Percentiles rank a stretch among this genome's conserved stretches.
phyloP scores from a whole-genome alignment of 139 green algal genomes.

The Chlamydomonas asymmetrica region DNA sequence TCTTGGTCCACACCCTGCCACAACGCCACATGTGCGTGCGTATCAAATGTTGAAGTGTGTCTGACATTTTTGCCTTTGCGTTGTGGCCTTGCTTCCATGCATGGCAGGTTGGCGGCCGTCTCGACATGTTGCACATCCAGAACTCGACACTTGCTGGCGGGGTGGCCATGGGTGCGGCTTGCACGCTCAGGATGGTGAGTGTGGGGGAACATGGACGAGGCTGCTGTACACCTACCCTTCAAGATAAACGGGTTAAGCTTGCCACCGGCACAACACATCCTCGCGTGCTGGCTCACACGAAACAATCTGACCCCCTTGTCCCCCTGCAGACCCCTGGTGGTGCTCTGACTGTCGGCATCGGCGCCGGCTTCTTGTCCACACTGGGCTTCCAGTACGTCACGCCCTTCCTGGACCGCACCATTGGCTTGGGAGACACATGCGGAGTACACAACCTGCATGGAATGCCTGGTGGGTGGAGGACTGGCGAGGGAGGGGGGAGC shows the following conservation, averaged over 20 bases:
- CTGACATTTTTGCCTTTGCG: background rate
- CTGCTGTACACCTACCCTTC: no score
- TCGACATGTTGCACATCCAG: constrained; percentile 50
- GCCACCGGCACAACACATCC: no score
- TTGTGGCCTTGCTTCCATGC: background rate
- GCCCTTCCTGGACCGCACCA: constrained; percentile 46
- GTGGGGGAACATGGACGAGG: no score
- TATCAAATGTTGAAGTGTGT: no score
- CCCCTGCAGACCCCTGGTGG: constrained; percentile 28
- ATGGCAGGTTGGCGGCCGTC: background rate
- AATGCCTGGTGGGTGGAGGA: constrained; percentile 33
- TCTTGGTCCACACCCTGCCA: no score
- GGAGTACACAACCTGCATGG: constrained; percentile 74
- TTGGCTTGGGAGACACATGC: constrained; percentile 66
- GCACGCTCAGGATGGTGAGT: constrained; percentile 38
- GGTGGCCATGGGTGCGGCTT: constrained; percentile 64
- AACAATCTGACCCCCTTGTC: no score
- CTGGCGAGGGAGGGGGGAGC: constrained; percentile 27
- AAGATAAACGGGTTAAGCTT: no score
- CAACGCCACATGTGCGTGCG: no score
- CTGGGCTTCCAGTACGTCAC: constrained; percentile 49
- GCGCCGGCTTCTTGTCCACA: constrained; percentile 45
- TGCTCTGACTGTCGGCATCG: constrained; percentile 50
- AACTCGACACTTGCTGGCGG: constrained; percentile 65
- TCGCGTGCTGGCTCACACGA: no score